phyloP scores from a whole-genome alignment of 306 rosid genomes.

The Citrullus amarus region DNA sequence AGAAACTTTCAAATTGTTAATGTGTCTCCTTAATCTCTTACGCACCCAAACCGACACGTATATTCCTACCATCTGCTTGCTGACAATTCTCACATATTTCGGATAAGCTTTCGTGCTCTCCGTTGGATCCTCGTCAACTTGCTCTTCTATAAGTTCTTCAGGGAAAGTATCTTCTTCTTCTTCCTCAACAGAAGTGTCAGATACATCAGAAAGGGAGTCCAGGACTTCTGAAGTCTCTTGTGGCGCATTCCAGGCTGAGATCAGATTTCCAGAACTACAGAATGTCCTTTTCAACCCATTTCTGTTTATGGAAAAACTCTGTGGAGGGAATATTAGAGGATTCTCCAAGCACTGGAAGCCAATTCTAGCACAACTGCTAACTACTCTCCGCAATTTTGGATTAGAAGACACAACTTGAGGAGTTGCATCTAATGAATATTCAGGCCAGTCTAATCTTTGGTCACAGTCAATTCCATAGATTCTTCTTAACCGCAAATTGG shows the following conservation, averaged over 20 bases:
- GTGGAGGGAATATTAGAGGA: constrained; percentile 19
- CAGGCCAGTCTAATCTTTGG: constrained; percentile 77
- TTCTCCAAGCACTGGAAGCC: constrained; percentile 42
- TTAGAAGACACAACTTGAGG: constrained; percentile 49
- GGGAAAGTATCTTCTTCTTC: constrained; percentile 31
- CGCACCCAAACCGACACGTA: constrained; percentile 90
- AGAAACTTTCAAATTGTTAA: constrained; percentile 74
- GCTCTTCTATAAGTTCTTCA: constrained; percentile 27
- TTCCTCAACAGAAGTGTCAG: constrained; percentile 22
- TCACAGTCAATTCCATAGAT: constrained; percentile 46
- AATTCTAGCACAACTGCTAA: constrained; percentile 71
- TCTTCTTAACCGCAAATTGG: constrained; percentile 41
- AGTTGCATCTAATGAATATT: constrained; percentile 61
- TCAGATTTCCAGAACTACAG: constrained; percentile 57
- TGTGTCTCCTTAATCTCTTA: constrained; percentile 73
- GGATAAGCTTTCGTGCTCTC: constrained; percentile 24
- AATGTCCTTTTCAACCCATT: constrained; percentile 41
- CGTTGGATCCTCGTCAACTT: constrained; percentile 10
- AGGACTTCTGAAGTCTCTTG: constrained; percentile 31
- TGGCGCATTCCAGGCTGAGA: constrained; percentile 29
- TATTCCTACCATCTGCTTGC: constrained; percentile 99
- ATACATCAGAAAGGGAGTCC: constrained; percentile 38
- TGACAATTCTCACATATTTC: constrained; percentile 62
- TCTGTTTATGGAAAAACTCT: constrained; percentile 9
- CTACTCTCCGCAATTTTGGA: constrained; percentile 61